phyloP scores from a whole-genome alignment of 2,329 filamentous ascomycete species.

The Diaporthe longicolla region DNA sequence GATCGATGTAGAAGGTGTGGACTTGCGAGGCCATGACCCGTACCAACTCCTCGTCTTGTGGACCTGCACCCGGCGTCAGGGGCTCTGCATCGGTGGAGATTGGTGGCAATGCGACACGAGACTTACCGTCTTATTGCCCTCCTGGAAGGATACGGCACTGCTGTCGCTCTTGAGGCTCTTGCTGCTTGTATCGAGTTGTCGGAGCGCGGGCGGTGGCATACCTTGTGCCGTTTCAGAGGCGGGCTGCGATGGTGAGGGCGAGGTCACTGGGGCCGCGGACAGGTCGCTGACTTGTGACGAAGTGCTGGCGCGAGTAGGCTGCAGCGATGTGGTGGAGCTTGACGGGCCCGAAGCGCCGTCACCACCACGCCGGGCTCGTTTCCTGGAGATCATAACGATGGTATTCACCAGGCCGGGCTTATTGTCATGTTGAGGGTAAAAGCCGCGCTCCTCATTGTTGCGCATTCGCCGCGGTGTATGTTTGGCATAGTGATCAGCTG shows the following conservation, averaged over 20 bases:
- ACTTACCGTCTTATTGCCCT: slow-evolving; percentile 38
- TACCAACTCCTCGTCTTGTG: slow-evolving; percentile 73
- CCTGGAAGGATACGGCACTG: slow-evolving; percentile 13
- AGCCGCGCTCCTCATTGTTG: slow-evolving; percentile 12
- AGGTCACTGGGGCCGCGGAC: slow-evolving; percentile 33
- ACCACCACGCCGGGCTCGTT: slow-evolving; percentile 57
- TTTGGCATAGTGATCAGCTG: slow-evolving; percentile 28
- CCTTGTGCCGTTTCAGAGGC: slow-evolving; percentile 18
- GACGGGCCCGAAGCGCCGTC: slow-evolving; percentile 43
- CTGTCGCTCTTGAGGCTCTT: slow-evolving; percentile 33
- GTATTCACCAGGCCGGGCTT: slow-evolving; percentile 23
- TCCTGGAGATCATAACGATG: slow-evolving; percentile 57
- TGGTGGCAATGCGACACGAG: not conserved
- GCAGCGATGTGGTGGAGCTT: slow-evolving; percentile 45
- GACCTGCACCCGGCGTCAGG: slow-evolving; percentile 53
- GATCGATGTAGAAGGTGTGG: slow-evolving; percentile 71
- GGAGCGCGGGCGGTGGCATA: slow-evolving; percentile 29
- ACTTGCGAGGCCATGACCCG: slow-evolving; percentile 73
- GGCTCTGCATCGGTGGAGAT: not conserved
- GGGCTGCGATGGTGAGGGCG: slow-evolving; percentile 38
- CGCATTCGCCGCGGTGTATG: slow-evolving; percentile 11
- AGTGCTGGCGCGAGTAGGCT: slow-evolving; percentile 41
- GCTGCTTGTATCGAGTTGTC: slow-evolving; percentile 32
- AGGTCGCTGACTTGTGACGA: slow-evolving; percentile 42
- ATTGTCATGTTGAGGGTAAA: slow-evolving; percentile 1